Evolutionary conservation across 306 rosid genomes (phyloP), one percentile per base, ranked within the genome.

Genomic region (Pachyrhizus erosus): DNA sequence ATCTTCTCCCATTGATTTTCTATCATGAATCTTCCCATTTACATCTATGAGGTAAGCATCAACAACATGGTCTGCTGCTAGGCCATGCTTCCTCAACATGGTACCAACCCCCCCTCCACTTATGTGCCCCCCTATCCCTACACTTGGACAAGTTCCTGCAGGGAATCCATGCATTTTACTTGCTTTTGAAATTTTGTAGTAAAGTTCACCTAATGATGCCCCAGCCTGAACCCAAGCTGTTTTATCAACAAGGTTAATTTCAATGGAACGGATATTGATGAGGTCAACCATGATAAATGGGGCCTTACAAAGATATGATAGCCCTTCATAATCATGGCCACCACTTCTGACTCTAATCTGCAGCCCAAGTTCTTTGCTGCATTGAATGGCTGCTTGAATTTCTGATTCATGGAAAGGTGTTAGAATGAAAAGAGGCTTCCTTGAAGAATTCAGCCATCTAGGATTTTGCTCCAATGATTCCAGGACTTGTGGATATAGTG

Each of bases 171-270:
- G 87, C 67, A 82, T 55, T 14, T 27, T 3, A 75, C 89, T 89
- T 60, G 51, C 77, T n/a, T 82, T 82, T 2, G 82, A 83, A 62
- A 91, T 85, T 66, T 55, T 60, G 15, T 87, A 87, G 73, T 91
- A 88, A 54, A 91, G 91, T 73, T 88, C 91, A 20, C 96, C 93
- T 13, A 85, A 12, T 39, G 93, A 79, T 14, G 93, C 89, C 0
- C 93, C 96, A 8, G 92, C 81, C 57, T 88, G 89, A 74, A 85
- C 79, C 91, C 91, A 91, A 85, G 91, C 92, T 6, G 89, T 88
- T 65, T 88, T 85, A 24, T 89, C 84, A 11, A 15, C 70, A 20
- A 87, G 34, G 39, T 84, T 81, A 37, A 89, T 69, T 2, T 82
- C 39, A 21, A 87, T 34, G 5, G 89, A 79, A 0, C 45, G 24